These are phyloP conservation scores for Begonia loranthoides DNA, from an alignment of 306 rosid species.

Conservation along the genomic window DNA sequence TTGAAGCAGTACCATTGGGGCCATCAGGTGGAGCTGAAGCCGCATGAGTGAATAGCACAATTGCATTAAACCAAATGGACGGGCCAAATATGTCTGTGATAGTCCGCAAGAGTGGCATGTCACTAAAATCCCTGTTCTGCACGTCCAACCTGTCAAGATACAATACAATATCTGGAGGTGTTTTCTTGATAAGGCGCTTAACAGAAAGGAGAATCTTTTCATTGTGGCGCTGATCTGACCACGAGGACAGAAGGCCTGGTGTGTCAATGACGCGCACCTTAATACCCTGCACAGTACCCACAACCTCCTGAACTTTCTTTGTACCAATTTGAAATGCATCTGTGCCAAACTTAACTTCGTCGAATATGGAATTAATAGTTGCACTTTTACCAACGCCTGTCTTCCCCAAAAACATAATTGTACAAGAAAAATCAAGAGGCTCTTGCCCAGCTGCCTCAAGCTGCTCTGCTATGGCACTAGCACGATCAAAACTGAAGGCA, in stretches of 20 bases:
- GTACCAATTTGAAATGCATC: conserved; percentile 90
- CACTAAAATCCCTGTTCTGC: conserved; percentile 91
- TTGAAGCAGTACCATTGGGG: conserved; percentile 81
- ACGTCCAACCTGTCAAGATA: conserved; percentile 91
- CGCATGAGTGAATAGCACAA: conserved; percentile 94
- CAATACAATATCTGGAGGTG: conserved; percentile 91
- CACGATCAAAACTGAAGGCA: conserved; percentile 94
- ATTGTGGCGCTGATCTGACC: conserved; percentile 77
- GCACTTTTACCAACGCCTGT: conserved; percentile 98
- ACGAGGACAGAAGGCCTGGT: conserved; percentile 86
- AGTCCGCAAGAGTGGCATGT: conserved; percentile 88
- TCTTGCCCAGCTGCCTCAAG: conserved; percentile 92
- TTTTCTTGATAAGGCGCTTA: conserved; percentile 64
- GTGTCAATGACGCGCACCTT: conserved; percentile 91
- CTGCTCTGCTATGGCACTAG: conserved; percentile 98
- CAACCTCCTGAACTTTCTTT: conserved; percentile 90
- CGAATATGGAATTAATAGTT: conserved; percentile 93
- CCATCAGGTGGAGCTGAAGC: conserved; percentile 99
- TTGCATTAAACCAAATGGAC: conserved; percentile 95
- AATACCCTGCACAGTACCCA: conserved; percentile 93
- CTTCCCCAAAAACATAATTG: conserved; percentile 96
- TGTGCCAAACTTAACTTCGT: conserved; percentile 73
- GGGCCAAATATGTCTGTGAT: conserved; percentile 88
- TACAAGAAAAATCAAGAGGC: conserved; percentile 91
- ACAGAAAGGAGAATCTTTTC: conserved; percentile 85